Base-by-base conservation (phyloP, 179 eudicot genomes). In the Vitellaria paradoxa region DNA sequence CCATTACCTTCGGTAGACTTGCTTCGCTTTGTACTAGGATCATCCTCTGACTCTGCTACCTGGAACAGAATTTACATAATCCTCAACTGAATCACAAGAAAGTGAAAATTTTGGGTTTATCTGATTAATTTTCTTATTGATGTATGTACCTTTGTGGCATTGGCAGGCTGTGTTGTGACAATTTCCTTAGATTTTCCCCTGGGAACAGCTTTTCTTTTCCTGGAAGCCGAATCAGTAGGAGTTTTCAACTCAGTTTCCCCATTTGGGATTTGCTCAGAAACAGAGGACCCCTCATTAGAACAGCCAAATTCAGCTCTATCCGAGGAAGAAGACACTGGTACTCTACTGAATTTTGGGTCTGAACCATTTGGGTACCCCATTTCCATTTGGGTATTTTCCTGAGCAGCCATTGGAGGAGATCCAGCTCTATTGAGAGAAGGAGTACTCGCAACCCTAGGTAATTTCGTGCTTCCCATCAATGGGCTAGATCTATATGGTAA, bases 141-240 rank as follows among this genome's bases (percentile, higher is more conserved):
- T 55, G 15, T 11, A 63, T 77, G 24, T 85, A 87, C 90, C 79
- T 78, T 79, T 23, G 55, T 46, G 50, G 61, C 45, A 14, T 72
- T 78, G 77, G 73, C 53, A 15, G 76, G 72, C 17, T 74, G 55
- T 15, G 78, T 71, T 70, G 86, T 37, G 65, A 84, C 78, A 72
- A 53, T 69, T 71, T 88, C 91, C 85, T 90, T 90, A 37, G 82
- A 49, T 83, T 89, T 93, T 42, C 90, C 90, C 55, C 76, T 88
- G 13, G 89, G 78, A 82, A 75, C 78, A 6, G 85, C 83, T 76
- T 95, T 95, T 65, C 99, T 88, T 73, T 95, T 94, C 82, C 91
- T 82, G 12, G 84, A 79, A 82, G 56, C 75, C 46, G 70, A 71
- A 52, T 80, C 87, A 30, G 55, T 73, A 5, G 77, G 74, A 20